Percentiles rank a stretch among this genome's conserved stretches.
Conservation (phyloP, 73 alveolate genomes). For the Paramecium primaurelia region DNA sequence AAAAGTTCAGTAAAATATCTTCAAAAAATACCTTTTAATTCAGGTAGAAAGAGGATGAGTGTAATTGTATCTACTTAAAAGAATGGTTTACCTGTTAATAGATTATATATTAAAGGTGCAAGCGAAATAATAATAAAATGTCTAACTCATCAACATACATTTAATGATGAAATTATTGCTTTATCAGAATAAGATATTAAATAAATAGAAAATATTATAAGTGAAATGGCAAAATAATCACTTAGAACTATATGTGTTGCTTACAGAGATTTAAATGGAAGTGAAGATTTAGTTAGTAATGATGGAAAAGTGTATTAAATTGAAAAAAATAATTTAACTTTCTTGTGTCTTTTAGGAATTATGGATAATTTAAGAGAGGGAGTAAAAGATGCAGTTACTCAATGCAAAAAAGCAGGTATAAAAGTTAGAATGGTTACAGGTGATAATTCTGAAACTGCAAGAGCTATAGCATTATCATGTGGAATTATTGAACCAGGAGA, state of each 20-base stretch:
- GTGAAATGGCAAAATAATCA: slow-evolving; percentile 76
- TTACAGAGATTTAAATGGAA: slow-evolving; percentile 67
- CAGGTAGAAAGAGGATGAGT: slow-evolving; percentile 61
- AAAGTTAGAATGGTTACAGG: slow-evolving; percentile 94
- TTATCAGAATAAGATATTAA: not conserved
- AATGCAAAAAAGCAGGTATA: slow-evolving; percentile 78
- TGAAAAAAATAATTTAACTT: slow-evolving; percentile 68
- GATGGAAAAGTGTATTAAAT: slow-evolving; percentile 59
- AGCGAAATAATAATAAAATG: slow-evolving; percentile 49
- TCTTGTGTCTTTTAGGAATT: slow-evolving; percentile 78
- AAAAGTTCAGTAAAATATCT: not conserved
- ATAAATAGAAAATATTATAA: slow-evolving; percentile 61
- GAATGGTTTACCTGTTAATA: not conserved
- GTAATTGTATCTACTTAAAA: not conserved
- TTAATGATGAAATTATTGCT: not conserved
- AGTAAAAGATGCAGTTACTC: slow-evolving; percentile 57
- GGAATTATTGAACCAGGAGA: slow-evolving; percentile 51
- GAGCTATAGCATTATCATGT: slow-evolving; percentile 92
- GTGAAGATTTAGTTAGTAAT: slow-evolving; percentile 49
- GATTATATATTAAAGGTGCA: slow-evolving; percentile 48
- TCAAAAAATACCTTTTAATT: slow-evolving; percentile 50
- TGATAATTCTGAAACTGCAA: slow-evolving; percentile 88
- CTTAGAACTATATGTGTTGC: slow-evolving; percentile 78
- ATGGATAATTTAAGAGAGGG: slow-evolving; percentile 79
- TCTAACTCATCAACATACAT: not conserved